Base-by-base conservation (phyloP, 2,329 filamentous ascomycete genomes). In the Aquanectria penicillioides region DNA sequence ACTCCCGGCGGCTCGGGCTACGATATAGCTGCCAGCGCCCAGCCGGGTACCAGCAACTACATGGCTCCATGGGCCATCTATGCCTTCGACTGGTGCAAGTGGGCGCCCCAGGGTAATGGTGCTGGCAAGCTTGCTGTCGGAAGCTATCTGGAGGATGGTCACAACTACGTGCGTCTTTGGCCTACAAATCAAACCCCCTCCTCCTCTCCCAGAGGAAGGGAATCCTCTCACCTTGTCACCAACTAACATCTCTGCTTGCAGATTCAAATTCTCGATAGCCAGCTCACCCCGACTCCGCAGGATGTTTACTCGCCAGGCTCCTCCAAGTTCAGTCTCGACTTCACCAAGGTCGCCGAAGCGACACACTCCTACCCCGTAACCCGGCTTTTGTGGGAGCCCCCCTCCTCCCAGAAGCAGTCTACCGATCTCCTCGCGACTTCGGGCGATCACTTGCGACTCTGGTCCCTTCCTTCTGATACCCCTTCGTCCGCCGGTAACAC, bases 61-160 rank as follows among this genome's bases (percentile, higher is more conserved):
- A 80, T 97, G 63, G 93, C 94, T 5, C 94, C 94, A 0, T 99
- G 95, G 93, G 90, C 93, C 12, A 89, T 97, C 53, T 99, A 98
- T 75, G 94, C 95, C 11, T 94, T 97, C 70, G 95, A 99, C 79
- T 99, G 95, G 95, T 99, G 95, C 81, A 99, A 99, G 78, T 99
- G 95, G 94, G 88, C 91, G 13, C 89, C 94, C 3, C 87, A 93
- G 70, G 88, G 78, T 69, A 89, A 89, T 66, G 89, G 92, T 62
- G 93, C 92, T 4, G 95, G 95, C 33, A 98, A 98, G 77, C 86
- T 99, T 68, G 95, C 95, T 11, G 84, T 99, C 33, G 95, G 94
- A 59, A 99, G 95, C 80, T 98, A 98, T 74, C 80, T 98, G 48
- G 95, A 99, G 78, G 95, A 99, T 77, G 94, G 94, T 6, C 95